Percentiles rank a stretch among this genome's conserved stretches.
These are phyloP conservation scores for Diaporthe citri DNA, from an alignment of 2,329 filamentous ascomycete genomes.

Conservation along the genomic window DNA sequence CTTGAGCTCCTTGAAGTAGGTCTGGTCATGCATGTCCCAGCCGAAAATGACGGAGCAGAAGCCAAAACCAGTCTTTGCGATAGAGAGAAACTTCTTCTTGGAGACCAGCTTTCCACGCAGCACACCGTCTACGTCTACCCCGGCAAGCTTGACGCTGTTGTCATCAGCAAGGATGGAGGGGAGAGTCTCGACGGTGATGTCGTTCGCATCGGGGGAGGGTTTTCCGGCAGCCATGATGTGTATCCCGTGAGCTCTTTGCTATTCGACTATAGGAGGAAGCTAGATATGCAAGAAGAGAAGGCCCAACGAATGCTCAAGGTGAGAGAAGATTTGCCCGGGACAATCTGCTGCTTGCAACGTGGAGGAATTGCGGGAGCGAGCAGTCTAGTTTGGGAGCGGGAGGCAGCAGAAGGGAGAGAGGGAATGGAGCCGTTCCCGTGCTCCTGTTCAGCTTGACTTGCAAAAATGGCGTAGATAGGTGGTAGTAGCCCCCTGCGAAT, in stretches of 20 bases:
- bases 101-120: conserved; percentile 91
- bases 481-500: background rate
- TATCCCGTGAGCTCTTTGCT: background rate
- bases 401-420: conserved; percentile 11
- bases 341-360: background rate
- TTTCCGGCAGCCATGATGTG: conserved; percentile 46
- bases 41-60: conserved; percentile 96
- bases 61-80: conserved; percentile 85
- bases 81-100: conserved; percentile 91
- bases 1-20: conserved; percentile 85
- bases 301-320: background rate
- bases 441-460: conserved; percentile 12
- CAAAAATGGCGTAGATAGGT: conserved; percentile 8
- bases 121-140: conserved; percentile 87
- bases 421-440: background rate
- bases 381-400: background rate
- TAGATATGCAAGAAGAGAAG: background rate
- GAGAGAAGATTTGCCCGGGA: background rate
- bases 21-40: conserved; percentile 97
- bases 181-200: conserved; percentile 73
- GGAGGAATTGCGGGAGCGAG: background rate
- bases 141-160: conserved; percentile 86
- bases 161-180: conserved; percentile 77
- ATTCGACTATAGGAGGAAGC: background rate
- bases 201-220: conserved; percentile 39